Evolutionary conservation across 371 early-diverging fungal species (phyloP).

Genomic region (Mucor sp.): DNA sequence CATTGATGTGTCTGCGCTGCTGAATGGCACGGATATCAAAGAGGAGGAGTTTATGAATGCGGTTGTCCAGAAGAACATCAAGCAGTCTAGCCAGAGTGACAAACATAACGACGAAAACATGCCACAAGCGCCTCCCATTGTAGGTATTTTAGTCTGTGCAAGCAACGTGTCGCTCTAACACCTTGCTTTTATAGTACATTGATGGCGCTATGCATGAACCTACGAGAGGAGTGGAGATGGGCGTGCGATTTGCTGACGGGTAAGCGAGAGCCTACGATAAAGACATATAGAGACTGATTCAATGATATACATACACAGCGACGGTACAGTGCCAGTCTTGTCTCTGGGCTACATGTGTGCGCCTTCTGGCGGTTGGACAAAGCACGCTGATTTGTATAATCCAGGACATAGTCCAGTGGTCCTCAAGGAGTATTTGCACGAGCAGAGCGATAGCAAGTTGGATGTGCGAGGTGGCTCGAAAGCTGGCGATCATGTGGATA

Average conservation of each 20-base stretch:
- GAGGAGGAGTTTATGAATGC: conserved; percentile 20
- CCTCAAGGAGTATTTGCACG: conserved; percentile 77
- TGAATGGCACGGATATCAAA: conserved; percentile 16
- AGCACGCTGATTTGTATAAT: conserved; percentile 74
- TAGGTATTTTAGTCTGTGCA: conserved; percentile 1
- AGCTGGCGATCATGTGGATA: conserved; percentile 91
- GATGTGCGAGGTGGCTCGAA: conserved; percentile 83
- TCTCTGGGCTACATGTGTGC: conserved; percentile 94
- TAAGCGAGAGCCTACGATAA: conserved; percentile 7
- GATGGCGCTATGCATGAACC: conserved; percentile 44
- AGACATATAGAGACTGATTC: background rate
- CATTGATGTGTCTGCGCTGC: conserved; percentile 4
- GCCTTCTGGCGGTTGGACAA: conserved; percentile 81
- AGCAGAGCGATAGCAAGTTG: conserved; percentile 53
- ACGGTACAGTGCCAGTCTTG: conserved; percentile 91
- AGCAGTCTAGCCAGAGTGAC: background rate
- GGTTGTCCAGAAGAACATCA: conserved; percentile 6
- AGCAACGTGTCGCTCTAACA: background rate
- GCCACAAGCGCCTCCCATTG: conserved; percentile 18
- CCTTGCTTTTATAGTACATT: conserved; percentile 32
- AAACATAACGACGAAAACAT: background rate
- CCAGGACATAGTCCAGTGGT: conserved; percentile 76
- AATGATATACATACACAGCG: conserved; percentile 49
- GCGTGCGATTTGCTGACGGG: conserved; percentile 57
- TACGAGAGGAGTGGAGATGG: conserved; percentile 50